Evolutionary conservation across 352 stramenopile genomes (phyloP).

Genomic region (Plasmopara muralis): DNA sequence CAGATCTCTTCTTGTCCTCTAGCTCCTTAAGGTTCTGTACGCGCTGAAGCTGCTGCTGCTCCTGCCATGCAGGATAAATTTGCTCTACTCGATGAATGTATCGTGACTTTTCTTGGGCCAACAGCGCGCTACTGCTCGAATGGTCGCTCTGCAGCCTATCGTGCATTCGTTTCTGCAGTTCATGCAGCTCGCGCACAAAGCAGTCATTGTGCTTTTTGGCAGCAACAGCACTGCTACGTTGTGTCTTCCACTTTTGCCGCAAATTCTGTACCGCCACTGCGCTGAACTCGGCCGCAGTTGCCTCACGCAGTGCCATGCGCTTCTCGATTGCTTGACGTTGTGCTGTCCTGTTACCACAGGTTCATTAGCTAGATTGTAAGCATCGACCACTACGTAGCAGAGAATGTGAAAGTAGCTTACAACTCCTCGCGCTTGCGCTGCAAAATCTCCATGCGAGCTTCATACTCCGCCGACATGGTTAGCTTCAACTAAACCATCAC

Average conservation of each 20-base stretch:
- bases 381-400: background rate
- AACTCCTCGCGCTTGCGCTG: constrained; percentile 48
- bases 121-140: constrained; percentile 28
- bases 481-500: constrained; percentile 13
- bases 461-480: constrained; percentile 53
- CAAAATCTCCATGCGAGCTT: constrained; percentile 53
- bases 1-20: constrained; percentile 64
- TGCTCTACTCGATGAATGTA: constrained; percentile 61
- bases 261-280: constrained; percentile 54
- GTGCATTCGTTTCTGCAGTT: constrained; percentile 44
- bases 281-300: constrained; percentile 72
- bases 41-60: constrained; percentile 44
- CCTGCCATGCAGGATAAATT: constrained; percentile 68
- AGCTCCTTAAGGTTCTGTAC: constrained; percentile 53
- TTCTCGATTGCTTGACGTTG: constrained; percentile 62
- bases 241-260: constrained; percentile 55
- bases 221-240: constrained; percentile 30
- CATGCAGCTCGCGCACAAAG: constrained; percentile 44
- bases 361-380: background rate
- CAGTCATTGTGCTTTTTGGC: constrained; percentile 62
- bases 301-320: constrained; percentile 57
- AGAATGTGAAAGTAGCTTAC: constrained; percentile 18
- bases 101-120: constrained; percentile 53
- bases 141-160: constrained; percentile 42
- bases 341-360: constrained; percentile 31